These are phyloP conservation scores for Thelonectria discophora DNA, from an alignment of 2,329 filamentous ascomycete species.

Conservation along the genomic window DNA sequence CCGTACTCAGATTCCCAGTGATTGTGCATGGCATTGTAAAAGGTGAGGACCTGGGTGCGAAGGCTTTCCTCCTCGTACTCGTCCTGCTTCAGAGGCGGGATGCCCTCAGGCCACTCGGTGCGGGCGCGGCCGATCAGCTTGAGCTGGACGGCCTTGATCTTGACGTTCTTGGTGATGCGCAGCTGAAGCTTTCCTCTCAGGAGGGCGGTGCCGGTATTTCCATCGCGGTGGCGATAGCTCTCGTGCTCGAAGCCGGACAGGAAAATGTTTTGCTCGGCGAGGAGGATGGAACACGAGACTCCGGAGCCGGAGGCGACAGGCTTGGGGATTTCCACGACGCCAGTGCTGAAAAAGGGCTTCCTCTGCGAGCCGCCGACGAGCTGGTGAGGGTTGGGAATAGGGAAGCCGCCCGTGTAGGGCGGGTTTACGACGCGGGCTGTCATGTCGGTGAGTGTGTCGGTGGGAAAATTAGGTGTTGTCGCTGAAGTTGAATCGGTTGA, in stretches of 20 bases:
- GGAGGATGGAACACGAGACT: conserved; percentile 74
- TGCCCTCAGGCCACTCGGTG: conserved; percentile 97
- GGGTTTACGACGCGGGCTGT: conserved; percentile 36
- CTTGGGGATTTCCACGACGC: conserved; percentile 68
- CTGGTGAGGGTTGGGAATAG: conserved; percentile 55
- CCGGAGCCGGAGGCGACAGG: conserved; percentile 83
- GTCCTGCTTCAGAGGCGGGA: conserved; percentile 86
- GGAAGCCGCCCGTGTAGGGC: conserved; percentile 36
- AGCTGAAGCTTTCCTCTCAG: conserved; percentile 85
- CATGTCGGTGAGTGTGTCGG: conserved; percentile 37
- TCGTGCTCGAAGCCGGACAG: conserved; percentile 81
- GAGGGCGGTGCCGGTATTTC: conserved; percentile 78
- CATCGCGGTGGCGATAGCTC: conserved; percentile 61
- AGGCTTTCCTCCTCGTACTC: conserved; percentile 85
- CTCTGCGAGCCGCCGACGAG: conserved; percentile 57
- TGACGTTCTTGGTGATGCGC: conserved; percentile 86
- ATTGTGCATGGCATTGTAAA: conserved; percentile 82
- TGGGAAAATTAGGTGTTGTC: conserved; percentile 29
- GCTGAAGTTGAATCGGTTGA: conserved; percentile 30
- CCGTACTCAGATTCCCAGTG: conserved; percentile 69
- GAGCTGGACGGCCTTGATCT: conserved; percentile 90
- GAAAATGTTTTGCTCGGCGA: conserved; percentile 84
- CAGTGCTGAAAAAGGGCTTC: conserved; percentile 61
- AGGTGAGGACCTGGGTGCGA: conserved; percentile 87
- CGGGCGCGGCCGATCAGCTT: conserved; percentile 85